Conservation (phyloP, 257 asterid genomes). For the Ajuga chamaepitys region DNA sequence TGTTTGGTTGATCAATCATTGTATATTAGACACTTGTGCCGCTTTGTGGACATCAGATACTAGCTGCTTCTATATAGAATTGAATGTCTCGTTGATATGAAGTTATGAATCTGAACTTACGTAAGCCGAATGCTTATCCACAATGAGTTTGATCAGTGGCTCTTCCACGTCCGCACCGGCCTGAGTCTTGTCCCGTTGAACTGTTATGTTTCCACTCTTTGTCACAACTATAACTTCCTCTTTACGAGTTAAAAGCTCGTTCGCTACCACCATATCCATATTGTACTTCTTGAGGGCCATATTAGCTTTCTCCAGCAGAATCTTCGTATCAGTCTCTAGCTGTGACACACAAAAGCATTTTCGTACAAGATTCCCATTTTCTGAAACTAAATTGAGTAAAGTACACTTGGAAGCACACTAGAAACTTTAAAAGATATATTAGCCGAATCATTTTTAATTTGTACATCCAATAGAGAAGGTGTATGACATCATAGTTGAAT, state of each 20-base stretch:
- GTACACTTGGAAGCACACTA: too few species aligned
- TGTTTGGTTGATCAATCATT: background rate
- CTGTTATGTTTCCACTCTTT: constrained; percentile 38
- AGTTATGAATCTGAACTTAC: constrained; percentile 20
- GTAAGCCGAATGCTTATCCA: constrained; percentile 59
- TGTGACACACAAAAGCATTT: constrained; percentile 12
- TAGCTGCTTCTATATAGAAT: background rate
- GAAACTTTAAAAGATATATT: too few species aligned
- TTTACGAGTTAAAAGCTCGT: constrained; percentile 83
- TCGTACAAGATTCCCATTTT: background rate
- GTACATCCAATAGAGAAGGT: too few species aligned
- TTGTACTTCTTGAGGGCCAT: constrained; percentile 66
- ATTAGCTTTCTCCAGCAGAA: constrained; percentile 75
- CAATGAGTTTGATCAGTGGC: constrained; percentile 58
- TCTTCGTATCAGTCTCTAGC: constrained; percentile 82
- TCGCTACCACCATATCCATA: constrained; percentile 93
- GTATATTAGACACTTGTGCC: background rate
- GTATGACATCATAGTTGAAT: background rate
- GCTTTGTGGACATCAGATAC: background rate
- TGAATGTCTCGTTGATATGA: background rate
- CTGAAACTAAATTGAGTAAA: too few species aligned
- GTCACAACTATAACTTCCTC: constrained; percentile 81
- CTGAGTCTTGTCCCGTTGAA: constrained; percentile 47
- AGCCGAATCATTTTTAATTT: too few species aligned
- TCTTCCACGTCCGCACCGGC: constrained; percentile 61